phyloP scores from a whole-genome alignment of 768 basidiomycete genomes.

The Hygrocybe coccinea region DNA sequence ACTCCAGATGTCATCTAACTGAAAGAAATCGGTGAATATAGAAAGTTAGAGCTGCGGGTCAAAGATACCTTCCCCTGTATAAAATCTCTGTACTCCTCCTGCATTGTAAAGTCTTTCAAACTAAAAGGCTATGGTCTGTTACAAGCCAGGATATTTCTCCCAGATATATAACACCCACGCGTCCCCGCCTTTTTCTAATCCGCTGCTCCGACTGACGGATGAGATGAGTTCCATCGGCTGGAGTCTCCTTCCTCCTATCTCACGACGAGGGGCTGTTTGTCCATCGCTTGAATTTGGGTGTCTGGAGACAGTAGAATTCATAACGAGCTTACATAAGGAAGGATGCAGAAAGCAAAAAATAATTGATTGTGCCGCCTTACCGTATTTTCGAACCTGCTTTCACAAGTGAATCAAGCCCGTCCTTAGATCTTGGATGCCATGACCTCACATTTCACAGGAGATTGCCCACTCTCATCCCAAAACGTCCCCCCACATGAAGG shows the following conservation, averaged over 20 bases:
- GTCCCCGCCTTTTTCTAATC: conserved; percentile 69
- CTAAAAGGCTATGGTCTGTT: conserved; percentile 41
- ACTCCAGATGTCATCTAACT: conserved; percentile 50
- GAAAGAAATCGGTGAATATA: neutral
- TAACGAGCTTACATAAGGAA: no score
- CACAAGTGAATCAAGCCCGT: no score
- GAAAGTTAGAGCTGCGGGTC: no score
- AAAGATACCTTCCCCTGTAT: conserved; percentile 56
- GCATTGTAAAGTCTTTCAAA: conserved; percentile 52
- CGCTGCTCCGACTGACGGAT: conserved; percentile 73
- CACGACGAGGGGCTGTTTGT: neutral
- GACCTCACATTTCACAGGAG: no score
- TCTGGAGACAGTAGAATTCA: no score
- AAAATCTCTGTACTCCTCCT: conserved; percentile 64
- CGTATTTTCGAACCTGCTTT: no score
- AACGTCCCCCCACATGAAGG: conserved; percentile 49
- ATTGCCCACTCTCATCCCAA: neutral
- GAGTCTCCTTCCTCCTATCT: neutral
- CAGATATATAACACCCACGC: conserved; percentile 45
- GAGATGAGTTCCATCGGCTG: conserved; percentile 56
- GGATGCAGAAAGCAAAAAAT: no score
- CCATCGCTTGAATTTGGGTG: neutral
- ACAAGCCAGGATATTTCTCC: conserved; percentile 12
- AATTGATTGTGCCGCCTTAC: no score
- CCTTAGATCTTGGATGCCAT: no score